Percentiles rank a stretch among this genome's conserved stretches.
These are phyloP conservation scores for Cucumis melo DNA, from an alignment of 306 rosid genomes.

Conservation along the genomic window DNA sequence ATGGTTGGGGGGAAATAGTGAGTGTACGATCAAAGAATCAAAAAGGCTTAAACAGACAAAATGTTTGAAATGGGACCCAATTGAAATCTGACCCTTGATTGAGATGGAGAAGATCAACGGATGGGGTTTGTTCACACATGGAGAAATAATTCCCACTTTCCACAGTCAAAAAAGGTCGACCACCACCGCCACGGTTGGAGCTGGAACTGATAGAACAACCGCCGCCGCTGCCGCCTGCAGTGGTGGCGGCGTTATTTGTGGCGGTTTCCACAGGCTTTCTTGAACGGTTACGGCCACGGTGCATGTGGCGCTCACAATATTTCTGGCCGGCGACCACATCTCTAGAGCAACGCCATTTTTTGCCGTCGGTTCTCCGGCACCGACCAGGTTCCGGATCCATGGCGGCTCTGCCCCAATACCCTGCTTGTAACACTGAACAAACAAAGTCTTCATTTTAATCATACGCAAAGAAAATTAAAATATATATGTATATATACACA, in stretches of 20 bases:
- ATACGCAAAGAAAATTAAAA: too few species aligned
- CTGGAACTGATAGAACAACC: constrained; percentile 16
- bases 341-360: constrained; percentile 96
- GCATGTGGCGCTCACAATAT: constrained; percentile 97
- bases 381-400: constrained; percentile 99
- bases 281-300: constrained; percentile 98
- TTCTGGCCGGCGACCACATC: constrained; percentile 94
- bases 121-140: constrained; percentile 40
- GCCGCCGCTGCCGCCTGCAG: constrained; percentile 11
- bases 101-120: constrained; percentile 41
- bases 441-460: not conserved
- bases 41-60: constrained; percentile 1
- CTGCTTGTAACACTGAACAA: constrained; percentile 52
- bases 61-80: constrained; percentile 7
- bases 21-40: constrained; percentile 2
- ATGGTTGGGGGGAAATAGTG: constrained; percentile 4
- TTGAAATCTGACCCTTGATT: constrained; percentile 35
- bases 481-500: too few species aligned
- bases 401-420: constrained; percentile 81
- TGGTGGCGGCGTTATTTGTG: not conserved
- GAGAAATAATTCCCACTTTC: constrained; percentile 16
- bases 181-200: constrained; percentile 20
- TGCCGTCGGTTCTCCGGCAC: constrained; percentile 93
- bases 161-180: constrained; percentile 20
- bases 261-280: constrained; percentile 99